Evolutionary conservation across 2,329 filamentous ascomycete genomes (phyloP).

Genomic region (Nothomitra cinnamomea): DNA sequence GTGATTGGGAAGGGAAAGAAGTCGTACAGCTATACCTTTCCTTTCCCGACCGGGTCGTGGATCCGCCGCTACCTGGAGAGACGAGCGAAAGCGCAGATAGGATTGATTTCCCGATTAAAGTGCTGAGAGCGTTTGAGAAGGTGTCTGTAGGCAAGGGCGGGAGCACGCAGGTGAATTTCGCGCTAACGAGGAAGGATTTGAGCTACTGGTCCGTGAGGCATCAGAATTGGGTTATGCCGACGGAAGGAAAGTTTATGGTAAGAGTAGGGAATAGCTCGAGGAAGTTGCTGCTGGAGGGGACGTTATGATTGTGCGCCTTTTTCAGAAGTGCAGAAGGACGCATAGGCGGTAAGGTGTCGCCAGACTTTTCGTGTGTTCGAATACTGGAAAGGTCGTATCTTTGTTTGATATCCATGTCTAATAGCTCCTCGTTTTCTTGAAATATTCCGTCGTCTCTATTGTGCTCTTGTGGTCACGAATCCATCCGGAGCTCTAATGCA

Average conservation of each 20-base stretch:
- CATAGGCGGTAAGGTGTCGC: too few species aligned
- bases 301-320: not conserved
- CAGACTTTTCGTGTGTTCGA: too few species aligned
- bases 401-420: too few species aligned
- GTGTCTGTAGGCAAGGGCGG: slow-evolving; percentile 38
- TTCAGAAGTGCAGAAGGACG: too few species aligned
- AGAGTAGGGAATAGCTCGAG: slow-evolving; percentile 6
- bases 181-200: slow-evolving; percentile 48
- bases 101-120: slow-evolving; percentile 39
- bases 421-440: too few species aligned
- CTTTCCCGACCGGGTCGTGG: slow-evolving; percentile 24
- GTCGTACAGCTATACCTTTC: slow-evolving; percentile 41
- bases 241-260: slow-evolving; percentile 19
- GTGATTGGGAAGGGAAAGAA: slow-evolving; percentile 34
- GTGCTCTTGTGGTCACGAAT: too few species aligned
- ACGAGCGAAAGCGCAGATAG: not conserved
- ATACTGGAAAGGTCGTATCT: too few species aligned
- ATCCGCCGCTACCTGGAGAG: not conserved
- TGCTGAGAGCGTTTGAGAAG: slow-evolving; percentile 61
- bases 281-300: not conserved
- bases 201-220: slow-evolving; percentile 52
- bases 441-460: too few species aligned
- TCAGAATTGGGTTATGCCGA: slow-evolving; percentile 53
- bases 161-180: slow-evolving; percentile 35
- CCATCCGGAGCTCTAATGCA: too few species aligned